Conservation (phyloP, 2,329 filamentous ascomycete genomes). For the Penicillium palitans region DNA sequence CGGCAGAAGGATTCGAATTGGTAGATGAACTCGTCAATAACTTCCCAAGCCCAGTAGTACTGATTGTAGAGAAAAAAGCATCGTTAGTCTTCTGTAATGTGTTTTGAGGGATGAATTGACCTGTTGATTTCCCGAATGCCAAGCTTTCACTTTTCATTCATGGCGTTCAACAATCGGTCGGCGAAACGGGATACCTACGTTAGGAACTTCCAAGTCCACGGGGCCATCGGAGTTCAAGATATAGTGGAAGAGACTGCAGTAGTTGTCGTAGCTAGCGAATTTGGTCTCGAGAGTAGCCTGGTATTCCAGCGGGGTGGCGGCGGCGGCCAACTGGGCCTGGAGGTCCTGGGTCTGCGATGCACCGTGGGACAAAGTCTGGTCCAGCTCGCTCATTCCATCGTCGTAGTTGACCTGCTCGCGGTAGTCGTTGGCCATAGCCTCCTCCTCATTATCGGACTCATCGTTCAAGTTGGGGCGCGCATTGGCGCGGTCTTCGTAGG, state of each 20-base stretch:
- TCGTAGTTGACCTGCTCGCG: slow-evolving; percentile 94
- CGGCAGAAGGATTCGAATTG: slow-evolving; percentile 99
- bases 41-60: slow-evolving; percentile 99
- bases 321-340: slow-evolving; percentile 84
- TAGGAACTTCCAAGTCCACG: slow-evolving; percentile 93
- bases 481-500: slow-evolving; percentile 47
- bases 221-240: slow-evolving; percentile 99
- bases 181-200: slow-evolving; percentile 61
- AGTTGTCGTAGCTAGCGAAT: slow-evolving; percentile 98
- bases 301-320: slow-evolving; percentile 93
- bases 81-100: slow-evolving; percentile 15
- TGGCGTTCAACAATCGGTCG: slow-evolving; percentile 8
- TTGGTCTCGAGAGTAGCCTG: slow-evolving; percentile 94
- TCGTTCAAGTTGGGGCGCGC: slow-evolving; percentile 57
- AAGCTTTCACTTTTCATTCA: slow-evolving; percentile 20
- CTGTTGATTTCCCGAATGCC: slow-evolving; percentile 11
- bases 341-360: slow-evolving; percentile 83
- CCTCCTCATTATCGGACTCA: slow-evolving; percentile 94
- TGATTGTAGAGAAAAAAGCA: slow-evolving; percentile 41
- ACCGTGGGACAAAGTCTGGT: slow-evolving; percentile 69
- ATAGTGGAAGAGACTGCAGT: slow-evolving; percentile 99
- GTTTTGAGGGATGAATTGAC: not conserved
- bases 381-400: slow-evolving; percentile 78
- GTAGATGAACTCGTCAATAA: slow-evolving; percentile 99
- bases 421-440: slow-evolving; percentile 93